These are phyloP conservation scores for Sordariomycetes sp. DNA, from an alignment of 2,329 filamentous ascomycete species.

Conservation along the genomic window DNA sequence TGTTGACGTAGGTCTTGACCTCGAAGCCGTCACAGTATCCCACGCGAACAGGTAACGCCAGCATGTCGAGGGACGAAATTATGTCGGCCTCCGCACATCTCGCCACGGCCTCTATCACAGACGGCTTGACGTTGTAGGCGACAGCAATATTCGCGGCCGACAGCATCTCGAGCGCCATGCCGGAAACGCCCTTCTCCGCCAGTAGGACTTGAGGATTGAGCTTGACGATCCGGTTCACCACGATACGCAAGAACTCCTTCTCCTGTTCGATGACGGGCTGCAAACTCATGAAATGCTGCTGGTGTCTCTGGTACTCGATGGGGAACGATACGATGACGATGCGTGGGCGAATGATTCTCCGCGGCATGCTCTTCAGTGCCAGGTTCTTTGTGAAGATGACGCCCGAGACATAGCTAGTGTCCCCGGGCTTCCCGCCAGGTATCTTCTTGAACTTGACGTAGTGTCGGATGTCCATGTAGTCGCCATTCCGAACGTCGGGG, in stretches of 20 bases:
- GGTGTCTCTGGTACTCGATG: slow-evolving; percentile 87
- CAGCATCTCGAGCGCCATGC: slow-evolving; percentile 78
- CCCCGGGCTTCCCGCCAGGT: slow-evolving; percentile 75
- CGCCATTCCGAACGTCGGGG: slow-evolving; percentile 79
- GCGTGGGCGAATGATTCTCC: slow-evolving; percentile 71
- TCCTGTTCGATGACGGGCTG: slow-evolving; percentile 96
- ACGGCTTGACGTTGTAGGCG: slow-evolving; percentile 92
- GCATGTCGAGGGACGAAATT: slow-evolving; percentile 90
- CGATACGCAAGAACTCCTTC: slow-evolving; percentile 81
- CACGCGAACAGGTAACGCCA: slow-evolving; percentile 61
- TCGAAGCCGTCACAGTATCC: slow-evolving; percentile 82
- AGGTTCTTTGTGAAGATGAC: slow-evolving; percentile 97
- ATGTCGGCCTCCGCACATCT: slow-evolving; percentile 86
- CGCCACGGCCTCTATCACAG: slow-evolving; percentile 89
- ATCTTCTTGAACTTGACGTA: slow-evolving; percentile 98
- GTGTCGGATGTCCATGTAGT: slow-evolving; percentile 94
- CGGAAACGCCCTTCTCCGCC: slow-evolving; percentile 88
- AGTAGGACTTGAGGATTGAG: slow-evolving; percentile 76
- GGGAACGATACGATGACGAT: slow-evolving; percentile 92
- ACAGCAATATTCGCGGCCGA: slow-evolving; percentile 85
- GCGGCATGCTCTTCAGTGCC: slow-evolving; percentile 90
- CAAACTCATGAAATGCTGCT: slow-evolving; percentile 92
- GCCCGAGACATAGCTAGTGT: slow-evolving; percentile 93
- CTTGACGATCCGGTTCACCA: slow-evolving; percentile 84
- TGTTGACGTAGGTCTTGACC: slow-evolving; percentile 87